Percentiles rank a stretch among this genome's conserved stretches.
These are phyloP conservation scores for Passiflora organensis DNA, from an alignment of 345 rosid species.

Conservation along the genomic window DNA sequence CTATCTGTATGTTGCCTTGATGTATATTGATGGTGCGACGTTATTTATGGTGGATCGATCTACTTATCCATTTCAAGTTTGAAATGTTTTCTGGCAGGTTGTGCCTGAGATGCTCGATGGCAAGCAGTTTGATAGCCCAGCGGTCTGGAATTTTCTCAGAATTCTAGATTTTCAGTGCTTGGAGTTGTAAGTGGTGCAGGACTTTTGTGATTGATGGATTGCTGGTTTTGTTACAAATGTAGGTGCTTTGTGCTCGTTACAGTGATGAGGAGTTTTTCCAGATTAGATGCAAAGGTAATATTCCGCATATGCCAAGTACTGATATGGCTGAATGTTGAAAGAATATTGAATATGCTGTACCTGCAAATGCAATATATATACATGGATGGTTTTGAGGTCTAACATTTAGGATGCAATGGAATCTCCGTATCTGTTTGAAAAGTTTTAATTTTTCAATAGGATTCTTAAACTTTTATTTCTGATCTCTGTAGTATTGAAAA, in stretches of 20 bases:
- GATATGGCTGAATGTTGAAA: neutral
- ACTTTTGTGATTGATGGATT: neutral
- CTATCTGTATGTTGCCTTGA: slow-evolving; percentile 78
- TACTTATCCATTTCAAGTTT: neutral
- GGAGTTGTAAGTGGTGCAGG: neutral
- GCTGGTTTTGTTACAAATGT: slow-evolving; percentile 14
- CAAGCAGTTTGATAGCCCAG: slow-evolving; percentile 45
- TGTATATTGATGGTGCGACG: neutral
- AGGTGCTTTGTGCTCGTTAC: slow-evolving; percentile 83
- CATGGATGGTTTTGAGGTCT: too few relatives aligned
- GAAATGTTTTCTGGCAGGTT: slow-evolving; percentile 35
- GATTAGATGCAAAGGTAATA: slow-evolving; percentile 68
- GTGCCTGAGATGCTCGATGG: slow-evolving; percentile 66
- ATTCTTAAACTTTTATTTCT: too few relatives aligned
- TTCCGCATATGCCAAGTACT: neutral
- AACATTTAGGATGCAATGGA: too few relatives aligned
- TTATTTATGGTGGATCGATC: neutral
- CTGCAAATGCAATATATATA: too few relatives aligned
- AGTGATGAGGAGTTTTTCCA: slow-evolving; percentile 74
- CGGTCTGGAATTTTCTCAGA: slow-evolving; percentile 42
- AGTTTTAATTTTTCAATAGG: too few relatives aligned
- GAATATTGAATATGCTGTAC: too few relatives aligned
- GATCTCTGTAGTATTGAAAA: too few relatives aligned
- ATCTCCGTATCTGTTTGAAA: too few relatives aligned
- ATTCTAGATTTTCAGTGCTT: neutral